These are phyloP conservation scores for Pleodorina starrii DNA, from an alignment of 139 green algal species.

Conservation along the genomic window DNA sequence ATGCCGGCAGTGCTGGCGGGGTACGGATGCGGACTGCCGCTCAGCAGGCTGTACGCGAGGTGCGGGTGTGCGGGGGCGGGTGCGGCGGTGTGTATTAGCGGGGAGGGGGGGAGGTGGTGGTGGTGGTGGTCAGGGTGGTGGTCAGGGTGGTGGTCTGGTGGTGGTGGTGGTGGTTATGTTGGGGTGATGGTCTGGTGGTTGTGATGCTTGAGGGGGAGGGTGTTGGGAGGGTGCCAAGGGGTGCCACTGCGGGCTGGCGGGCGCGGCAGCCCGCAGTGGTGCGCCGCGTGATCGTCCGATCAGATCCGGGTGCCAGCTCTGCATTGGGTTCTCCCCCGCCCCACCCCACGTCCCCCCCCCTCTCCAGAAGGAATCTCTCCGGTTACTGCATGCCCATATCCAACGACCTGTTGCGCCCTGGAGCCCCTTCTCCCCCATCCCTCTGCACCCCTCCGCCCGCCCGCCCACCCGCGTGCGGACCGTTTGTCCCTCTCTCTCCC, in stretches of 20 bases:
- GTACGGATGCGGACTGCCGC: conserved; percentile 97
- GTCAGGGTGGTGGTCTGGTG: neutral
- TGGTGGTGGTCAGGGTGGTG: neutral
- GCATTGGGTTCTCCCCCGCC: too few species aligned
- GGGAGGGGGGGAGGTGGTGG: neutral
- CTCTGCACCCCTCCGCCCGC: neutral
- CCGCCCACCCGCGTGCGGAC: neutral
- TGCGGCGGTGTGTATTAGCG: neutral
- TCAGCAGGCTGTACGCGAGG: conserved; percentile 83
- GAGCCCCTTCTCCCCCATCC: too few species aligned
- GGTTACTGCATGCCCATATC: too few species aligned
- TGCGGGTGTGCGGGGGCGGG: neutral
- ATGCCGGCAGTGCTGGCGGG: conserved; percentile 82
- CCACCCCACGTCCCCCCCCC: too few species aligned
- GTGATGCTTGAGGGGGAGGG: neutral
- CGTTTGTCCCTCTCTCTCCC: neutral
- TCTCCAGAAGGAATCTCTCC: too few species aligned
- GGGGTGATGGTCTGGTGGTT: neutral
- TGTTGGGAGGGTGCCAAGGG: neutral
- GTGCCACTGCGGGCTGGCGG: neutral
- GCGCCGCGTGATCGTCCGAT: neutral
- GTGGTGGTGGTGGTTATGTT: neutral
- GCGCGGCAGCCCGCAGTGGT: neutral
- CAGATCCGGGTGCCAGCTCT: too few species aligned
- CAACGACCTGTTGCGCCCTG: too few species aligned